Conservation (phyloP, 225 moss, liverwort and hornwort species). For the Polytrichum formosum region DNA sequence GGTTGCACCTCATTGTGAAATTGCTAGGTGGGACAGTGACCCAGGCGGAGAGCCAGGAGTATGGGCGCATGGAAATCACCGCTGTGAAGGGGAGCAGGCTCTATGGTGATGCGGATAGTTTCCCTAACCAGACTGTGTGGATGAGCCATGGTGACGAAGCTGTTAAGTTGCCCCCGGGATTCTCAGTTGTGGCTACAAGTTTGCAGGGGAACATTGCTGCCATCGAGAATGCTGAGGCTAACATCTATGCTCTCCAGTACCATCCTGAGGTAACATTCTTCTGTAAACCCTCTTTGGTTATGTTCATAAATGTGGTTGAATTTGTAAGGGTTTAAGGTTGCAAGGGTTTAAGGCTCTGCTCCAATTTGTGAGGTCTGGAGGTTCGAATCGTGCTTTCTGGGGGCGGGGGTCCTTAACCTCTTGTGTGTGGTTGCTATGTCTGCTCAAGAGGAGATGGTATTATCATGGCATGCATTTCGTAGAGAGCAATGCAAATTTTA, state of each 20-base stretch:
- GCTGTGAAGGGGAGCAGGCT: slow-evolving; percentile 49
- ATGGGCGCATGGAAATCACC: slow-evolving; percentile 76
- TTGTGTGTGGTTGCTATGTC: too few relatives aligned
- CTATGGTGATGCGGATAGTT: slow-evolving; percentile 33
- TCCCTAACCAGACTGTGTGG: slow-evolving; percentile 70
- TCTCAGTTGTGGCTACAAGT: slow-evolving; percentile 65
- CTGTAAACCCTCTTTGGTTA: too few relatives aligned
- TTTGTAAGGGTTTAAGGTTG: too few relatives aligned
- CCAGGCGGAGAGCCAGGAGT: slow-evolving; percentile 78
- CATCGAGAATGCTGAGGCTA: slow-evolving; percentile 62
- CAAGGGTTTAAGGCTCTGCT: too few relatives aligned
- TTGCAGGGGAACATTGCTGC: slow-evolving; percentile 75
- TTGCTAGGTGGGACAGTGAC: slow-evolving; percentile 78
- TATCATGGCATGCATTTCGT: too few relatives aligned
- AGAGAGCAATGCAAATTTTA: too few relatives aligned
- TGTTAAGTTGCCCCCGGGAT: slow-evolving; percentile 64
- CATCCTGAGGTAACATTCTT: slow-evolving; percentile 67
- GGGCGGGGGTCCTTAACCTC: too few relatives aligned
- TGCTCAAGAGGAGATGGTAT: too few relatives aligned
- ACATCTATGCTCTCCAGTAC: slow-evolving; percentile 78
- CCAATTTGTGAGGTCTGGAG: too few relatives aligned
- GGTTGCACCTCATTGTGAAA: slow-evolving; percentile 80
- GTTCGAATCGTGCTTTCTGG: too few relatives aligned
- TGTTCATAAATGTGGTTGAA: too few relatives aligned
- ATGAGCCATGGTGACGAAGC: slow-evolving; percentile 98